A percentile compares a stretch with the other conserved stretches of the same genome.
These are phyloP conservation scores for Xylaria nigripes DNA, from an alignment of 495 filamentous ascomycete genomes.

Conservation along the genomic window DNA sequence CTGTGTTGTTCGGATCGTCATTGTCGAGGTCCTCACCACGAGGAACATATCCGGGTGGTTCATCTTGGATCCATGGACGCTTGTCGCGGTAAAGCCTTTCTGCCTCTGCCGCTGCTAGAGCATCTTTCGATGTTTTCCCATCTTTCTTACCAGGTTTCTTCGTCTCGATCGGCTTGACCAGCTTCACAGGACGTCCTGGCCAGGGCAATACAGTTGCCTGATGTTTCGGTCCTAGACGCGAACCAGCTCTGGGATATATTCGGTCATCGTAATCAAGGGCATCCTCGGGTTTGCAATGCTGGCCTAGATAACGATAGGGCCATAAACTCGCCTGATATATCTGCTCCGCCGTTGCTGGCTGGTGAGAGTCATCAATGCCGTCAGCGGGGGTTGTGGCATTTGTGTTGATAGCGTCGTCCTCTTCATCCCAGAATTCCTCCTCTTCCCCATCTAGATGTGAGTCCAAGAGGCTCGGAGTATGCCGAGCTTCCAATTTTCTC, in stretches of 20 bases:
- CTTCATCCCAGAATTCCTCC: conserved; percentile 72
- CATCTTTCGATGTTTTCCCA: conserved; percentile 68
- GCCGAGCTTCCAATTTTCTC: conserved; percentile 80
- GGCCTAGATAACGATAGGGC: conserved; percentile 93
- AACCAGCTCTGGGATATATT: conserved; percentile 93
- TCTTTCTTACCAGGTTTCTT: conserved; percentile 63
- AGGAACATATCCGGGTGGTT: conserved; percentile 73
- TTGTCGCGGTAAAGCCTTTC: conserved; percentile 70
- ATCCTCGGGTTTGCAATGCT: conserved; percentile 94
- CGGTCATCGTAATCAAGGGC: conserved; percentile 95
- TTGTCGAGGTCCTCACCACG: conserved; percentile 67
- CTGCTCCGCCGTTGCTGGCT: conserved; percentile 80
- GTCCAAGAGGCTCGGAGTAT: conserved; percentile 60
- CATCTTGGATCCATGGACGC: conserved; percentile 88
- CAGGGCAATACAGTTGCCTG: conserved; percentile 81
- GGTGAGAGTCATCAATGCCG: conserved; percentile 46
- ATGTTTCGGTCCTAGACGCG: conserved; percentile 82
- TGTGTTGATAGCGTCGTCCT: conserved; percentile 57
- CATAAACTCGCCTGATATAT: conserved; percentile 85
- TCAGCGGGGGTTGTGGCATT: conserved; percentile 51
- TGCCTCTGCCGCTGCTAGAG: conserved; percentile 51
- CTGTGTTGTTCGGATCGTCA: conserved; percentile 38
- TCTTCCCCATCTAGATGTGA: conserved; percentile 60
- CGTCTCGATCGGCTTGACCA: conserved; percentile 78
- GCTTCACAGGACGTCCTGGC: conserved; percentile 76